A percentile compares a stretch with the other conserved stretches of the same genome.
Conservation (phyloP, 2,329 filamentous ascomycete species). For the Xenosphaeropsis pyriputrescens region DNA sequence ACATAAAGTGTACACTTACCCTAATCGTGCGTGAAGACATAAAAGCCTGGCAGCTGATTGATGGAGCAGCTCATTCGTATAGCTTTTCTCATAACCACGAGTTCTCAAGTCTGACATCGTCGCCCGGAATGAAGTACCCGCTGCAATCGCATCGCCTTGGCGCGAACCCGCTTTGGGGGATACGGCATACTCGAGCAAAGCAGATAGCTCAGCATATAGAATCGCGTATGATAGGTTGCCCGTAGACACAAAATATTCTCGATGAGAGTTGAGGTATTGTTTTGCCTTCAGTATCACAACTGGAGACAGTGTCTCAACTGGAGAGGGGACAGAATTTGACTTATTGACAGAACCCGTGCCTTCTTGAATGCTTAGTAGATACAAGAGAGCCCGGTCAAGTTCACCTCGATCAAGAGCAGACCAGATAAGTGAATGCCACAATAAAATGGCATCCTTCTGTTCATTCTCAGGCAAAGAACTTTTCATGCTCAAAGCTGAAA, state of each 20-base stretch:
- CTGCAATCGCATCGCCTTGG: constrained; percentile 42
- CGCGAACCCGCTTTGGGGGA: constrained; percentile 19
- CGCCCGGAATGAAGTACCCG: constrained; percentile 24
- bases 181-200: constrained; percentile 51
- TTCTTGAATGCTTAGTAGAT: constrained; percentile 24
- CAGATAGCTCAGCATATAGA: constrained; percentile 43
- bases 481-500: constrained; percentile 48
- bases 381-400: constrained; percentile 18
- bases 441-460: constrained; percentile 16
- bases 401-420: constrained; percentile 8
- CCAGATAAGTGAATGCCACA: constrained; percentile 18
- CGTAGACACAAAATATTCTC: constrained; percentile 39
- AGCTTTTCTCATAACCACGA: constrained; percentile 18
- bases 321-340: constrained; percentile 3
- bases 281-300: constrained; percentile 32
- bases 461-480: constrained; percentile 20
- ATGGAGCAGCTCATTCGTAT: constrained; percentile 46
- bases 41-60: constrained; percentile 56
- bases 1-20: constrained; percentile 10
- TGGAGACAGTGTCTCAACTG: neutral
- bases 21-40: constrained; percentile 42
- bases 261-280: constrained; percentile 34
- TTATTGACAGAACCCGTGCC: constrained; percentile 15
- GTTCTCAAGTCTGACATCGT: constrained; percentile 28
- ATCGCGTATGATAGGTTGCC: constrained; percentile 32